Conservation (phyloP, 148 eudicot genomes). For the Silene uniflora region DNA sequence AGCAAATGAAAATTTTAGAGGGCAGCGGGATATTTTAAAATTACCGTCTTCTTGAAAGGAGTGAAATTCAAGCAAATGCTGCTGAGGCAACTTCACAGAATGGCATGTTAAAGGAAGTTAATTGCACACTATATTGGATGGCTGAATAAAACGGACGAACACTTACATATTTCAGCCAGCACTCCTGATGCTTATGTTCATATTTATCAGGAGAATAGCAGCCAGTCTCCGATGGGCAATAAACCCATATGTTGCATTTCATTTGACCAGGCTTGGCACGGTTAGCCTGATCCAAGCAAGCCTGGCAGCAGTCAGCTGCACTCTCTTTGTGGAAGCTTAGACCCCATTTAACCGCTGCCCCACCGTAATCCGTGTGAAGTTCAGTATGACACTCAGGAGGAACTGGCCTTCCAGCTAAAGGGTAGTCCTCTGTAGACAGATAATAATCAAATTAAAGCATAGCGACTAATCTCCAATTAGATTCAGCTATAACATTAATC, state of each 20-base stretch:
- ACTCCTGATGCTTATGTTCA: conserved; percentile 74
- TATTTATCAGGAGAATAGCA: conserved; percentile 92
- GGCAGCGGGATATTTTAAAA: too few relatives aligned
- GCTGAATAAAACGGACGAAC: background rate
- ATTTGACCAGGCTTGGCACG: conserved; percentile 58
- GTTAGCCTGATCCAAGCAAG: conserved; percentile 85
- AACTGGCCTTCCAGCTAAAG: conserved; percentile 66
- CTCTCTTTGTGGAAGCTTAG: conserved; percentile 87
- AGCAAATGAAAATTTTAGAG: too few relatives aligned
- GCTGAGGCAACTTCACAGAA: too few relatives aligned
- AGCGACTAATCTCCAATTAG: too few relatives aligned
- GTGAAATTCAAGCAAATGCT: too few relatives aligned
- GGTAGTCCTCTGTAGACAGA: conserved; percentile 49
- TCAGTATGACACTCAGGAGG: conserved; percentile 79
- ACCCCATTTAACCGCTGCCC: conserved; percentile 92
- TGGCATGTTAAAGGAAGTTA: too few relatives aligned
- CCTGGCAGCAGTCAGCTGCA: conserved; percentile 90
- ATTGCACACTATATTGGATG: too few relatives aligned
- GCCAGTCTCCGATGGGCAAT: conserved; percentile 84
- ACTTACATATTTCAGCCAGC: conserved; percentile 97
- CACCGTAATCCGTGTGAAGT: conserved; percentile 81
- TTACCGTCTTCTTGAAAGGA: too few relatives aligned
- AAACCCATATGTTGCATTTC: conserved; percentile 94
- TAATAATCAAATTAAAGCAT: too few relatives aligned
- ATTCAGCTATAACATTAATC: too few relatives aligned